Evolutionary conservation across 345 rosid species (phyloP).

Genomic region (Camelina laxa): DNA sequence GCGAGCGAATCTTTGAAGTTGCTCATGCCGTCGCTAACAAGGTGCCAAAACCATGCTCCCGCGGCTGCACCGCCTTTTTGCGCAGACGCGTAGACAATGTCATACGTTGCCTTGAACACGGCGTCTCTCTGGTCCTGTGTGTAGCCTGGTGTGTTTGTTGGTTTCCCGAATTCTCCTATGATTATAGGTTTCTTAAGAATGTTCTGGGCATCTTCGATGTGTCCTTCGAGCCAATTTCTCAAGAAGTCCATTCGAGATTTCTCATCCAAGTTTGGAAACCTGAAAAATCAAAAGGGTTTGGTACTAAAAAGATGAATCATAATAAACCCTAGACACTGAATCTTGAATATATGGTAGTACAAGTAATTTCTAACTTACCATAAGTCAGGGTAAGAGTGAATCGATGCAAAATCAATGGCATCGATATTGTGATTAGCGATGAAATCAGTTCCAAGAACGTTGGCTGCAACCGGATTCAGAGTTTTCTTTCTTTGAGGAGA

Average conservation of each 20-base stretch:
- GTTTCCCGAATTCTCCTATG: slow-evolving; percentile 79
- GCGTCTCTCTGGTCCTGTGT: slow-evolving; percentile 61
- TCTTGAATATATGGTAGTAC: not conserved
- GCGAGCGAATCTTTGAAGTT: slow-evolving; percentile 62
- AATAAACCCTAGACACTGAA: not conserved
- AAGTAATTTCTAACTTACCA: slow-evolving; percentile 51
- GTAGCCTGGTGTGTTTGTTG: slow-evolving; percentile 53
- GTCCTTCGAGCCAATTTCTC: slow-evolving; percentile 65
- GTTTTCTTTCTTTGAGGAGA: slow-evolving; percentile 46
- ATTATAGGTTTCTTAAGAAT: slow-evolving; percentile 73
- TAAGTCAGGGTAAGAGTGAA: slow-evolving; percentile 70
- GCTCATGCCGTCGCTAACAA: slow-evolving; percentile 69
- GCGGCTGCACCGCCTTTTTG: slow-evolving; percentile 72
- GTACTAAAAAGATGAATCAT: not conserved
- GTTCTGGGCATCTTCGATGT: slow-evolving; percentile 71
- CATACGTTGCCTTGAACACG: slow-evolving; percentile 60
- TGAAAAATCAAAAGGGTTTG: slow-evolving; percentile 32
- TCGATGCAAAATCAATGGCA: slow-evolving; percentile 66
- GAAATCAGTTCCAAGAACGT: slow-evolving; percentile 67
- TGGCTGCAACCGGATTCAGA: slow-evolving; percentile 42
- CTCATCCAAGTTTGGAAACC: slow-evolving; percentile 67
- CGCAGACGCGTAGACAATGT: slow-evolving; percentile 70
- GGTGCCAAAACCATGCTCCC: slow-evolving; percentile 92
- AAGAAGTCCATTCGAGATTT: slow-evolving; percentile 52
- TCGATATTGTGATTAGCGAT: slow-evolving; percentile 61